These are phyloP conservation scores for Oenanthe sinensis DNA, from an alignment of 129 eudicot genomes.

Conservation along the genomic window DNA sequence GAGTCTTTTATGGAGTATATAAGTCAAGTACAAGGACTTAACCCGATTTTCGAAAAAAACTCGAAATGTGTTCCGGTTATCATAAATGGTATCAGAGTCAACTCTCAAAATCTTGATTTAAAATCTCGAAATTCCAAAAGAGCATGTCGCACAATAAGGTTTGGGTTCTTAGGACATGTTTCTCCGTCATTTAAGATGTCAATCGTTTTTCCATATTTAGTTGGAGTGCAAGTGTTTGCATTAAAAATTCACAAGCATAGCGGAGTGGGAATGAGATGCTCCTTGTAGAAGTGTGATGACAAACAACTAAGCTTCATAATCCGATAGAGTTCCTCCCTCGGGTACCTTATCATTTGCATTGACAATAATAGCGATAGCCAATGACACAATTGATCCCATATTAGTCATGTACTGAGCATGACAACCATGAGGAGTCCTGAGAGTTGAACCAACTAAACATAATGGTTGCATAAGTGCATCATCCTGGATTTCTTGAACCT, in stretches of 20 bases:
- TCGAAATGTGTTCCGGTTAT: too few species aligned
- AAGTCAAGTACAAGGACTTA: too few species aligned
- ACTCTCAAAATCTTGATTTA: too few species aligned
- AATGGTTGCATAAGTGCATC: conserved; percentile 43
- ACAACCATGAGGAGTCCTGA: conserved; percentile 59
- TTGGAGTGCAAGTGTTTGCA: conserved; percentile 66
- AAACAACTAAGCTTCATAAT: conserved; percentile 67
- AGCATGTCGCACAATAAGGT: conserved; percentile 70
- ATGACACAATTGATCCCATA: conserved; percentile 49
- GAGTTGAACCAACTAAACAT: conserved; percentile 62
- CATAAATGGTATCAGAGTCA: too few species aligned
- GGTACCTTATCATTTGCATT: conserved; percentile 22
- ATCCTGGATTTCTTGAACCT: conserved; percentile 39
- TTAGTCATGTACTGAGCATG: conserved; percentile 62
- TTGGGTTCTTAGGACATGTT: conserved; percentile 39
- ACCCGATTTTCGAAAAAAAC: too few species aligned
- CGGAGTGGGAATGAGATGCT: conserved; percentile 59
- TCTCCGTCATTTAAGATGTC: conserved; percentile 48
- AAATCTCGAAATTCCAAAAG: conserved; percentile 28
- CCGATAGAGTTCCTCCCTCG: conserved; percentile 20
- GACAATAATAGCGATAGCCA: conserved; percentile 54
- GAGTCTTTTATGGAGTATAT: too few species aligned
- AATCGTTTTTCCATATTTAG: conserved; percentile 58
- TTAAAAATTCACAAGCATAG: conserved; percentile 58
- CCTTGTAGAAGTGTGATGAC: conserved; percentile 58